Evolutionary conservation across 306 rosid species (phyloP), one percentile per base, ranked within the genome.

Genomic region (Casuarina equisetifolia): DNA sequence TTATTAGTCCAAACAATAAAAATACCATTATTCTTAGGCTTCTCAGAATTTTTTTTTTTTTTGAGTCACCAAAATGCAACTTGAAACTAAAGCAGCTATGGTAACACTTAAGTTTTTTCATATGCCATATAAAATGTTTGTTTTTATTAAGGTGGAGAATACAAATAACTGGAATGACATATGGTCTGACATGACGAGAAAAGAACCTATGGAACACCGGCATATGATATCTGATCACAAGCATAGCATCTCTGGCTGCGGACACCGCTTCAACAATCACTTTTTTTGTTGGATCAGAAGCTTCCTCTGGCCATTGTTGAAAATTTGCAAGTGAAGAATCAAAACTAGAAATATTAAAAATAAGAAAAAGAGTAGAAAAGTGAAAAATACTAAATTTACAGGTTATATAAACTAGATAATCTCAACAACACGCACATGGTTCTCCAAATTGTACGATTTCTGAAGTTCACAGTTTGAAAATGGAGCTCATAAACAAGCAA

Each of bases 161-260:
- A 40, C 81, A 35, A 73, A 77, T 59, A 43, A 45, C 35, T 77
- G 67, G 62, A 78, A 55, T 25, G 32, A 25, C 32, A 67, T 20
- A 69, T 57, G 77, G 62, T 61, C 69, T 70, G 72, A 71, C 43
- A 35, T 35, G 71, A 74, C 73, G 68, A 77, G 72, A 81, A 25
- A 73, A 67, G 55, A 86, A 91, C 83, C 84, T 92, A 97, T 76
- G 99, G 99, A 84, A 95, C 96, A 69, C 96, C 99, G 42, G 97
- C 97, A 95, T 89, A 63, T 81, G 91, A 87, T 82, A 71, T 85
- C 97, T 85, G 83, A 95, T 90, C 81, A 79, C 83, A 74, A 86
- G 88, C 94, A 92, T 89, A n/a, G 97, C 92, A 35, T 92, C 92
- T 88, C 86, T 92, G 50, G 97, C 95, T 79, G 90, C 91, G 61